Evolutionary conservation across 345 rosid species (phyloP), one percentile per base, ranked within the genome.

Genomic region (Brassica rapa): DNA sequence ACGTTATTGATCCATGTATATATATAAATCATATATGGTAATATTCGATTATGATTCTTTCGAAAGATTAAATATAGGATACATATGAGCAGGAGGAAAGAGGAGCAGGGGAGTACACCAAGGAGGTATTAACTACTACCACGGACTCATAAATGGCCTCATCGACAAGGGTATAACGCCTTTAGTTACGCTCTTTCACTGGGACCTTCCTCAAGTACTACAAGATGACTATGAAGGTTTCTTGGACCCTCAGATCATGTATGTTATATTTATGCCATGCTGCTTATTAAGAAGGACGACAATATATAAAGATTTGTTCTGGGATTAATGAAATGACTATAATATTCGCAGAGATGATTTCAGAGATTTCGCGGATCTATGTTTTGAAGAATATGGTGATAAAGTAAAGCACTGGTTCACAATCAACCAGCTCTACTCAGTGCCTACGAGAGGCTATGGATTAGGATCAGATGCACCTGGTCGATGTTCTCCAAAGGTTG

Each of bases 121-220:
- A 70, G 78, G 14, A 19, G 90, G 87, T 55, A 24, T 86, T 8
- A 0, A 33, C 3, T 86, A 81, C 80, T 87, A 87, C 79, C 78
- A 80, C 65, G 57, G 67, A 3, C 84, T 86, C 67, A 83, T 85
- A 81, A 35, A 87, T 29, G 87, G 80, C 63, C 86, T 86, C 25
- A 12, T 71, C 16, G 25, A 21, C 3, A 73, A 72, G 4, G 81
- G 79, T 41, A 79, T 83, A 29, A 62, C 74, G 12, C 89, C 89
- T 23, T 86, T 77, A 19, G 82, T 83, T 56, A 86, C 88, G 2
- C 7, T 85, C n/a, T 86, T 55, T 51, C 88, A 85, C 5, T 87
- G 87, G 88, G 88, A 87, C 66, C 74, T 87, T 65, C 89, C 88
- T 62, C 89, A 87, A 74, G 4, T 68, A 2, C 69, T 87, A 1